Percentiles rank a stretch among this genome's conserved stretches.
These are phyloP conservation scores for Thymus mandschuricus DNA, from an alignment of 257 asterid genomes.

Conservation along the genomic window DNA sequence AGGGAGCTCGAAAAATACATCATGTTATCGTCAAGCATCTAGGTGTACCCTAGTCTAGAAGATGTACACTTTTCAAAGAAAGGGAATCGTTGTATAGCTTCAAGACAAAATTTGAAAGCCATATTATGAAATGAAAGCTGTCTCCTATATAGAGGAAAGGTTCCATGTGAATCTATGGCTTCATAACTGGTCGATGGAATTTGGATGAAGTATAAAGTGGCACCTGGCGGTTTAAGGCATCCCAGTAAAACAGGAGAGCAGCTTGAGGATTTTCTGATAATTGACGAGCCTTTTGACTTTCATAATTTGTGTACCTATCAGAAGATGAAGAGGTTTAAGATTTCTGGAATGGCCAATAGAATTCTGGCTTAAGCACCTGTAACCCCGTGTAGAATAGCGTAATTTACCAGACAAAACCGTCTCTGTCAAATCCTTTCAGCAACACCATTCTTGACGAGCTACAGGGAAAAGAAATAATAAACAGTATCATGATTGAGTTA, in stretches of 20 bases:
- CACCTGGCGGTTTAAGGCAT: constrained; percentile 77
- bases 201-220: constrained; percentile 23
- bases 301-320: constrained; percentile 76
- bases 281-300: constrained; percentile 71
- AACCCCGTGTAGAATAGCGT: constrained; percentile 30
- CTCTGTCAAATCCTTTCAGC: constrained; percentile 68
- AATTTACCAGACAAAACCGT: constrained; percentile 76
- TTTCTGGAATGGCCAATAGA: constrained; percentile 18
- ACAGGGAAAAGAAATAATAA: constrained; percentile 32
- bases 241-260: constrained; percentile 79
- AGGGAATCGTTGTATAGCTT: constrained; percentile 8
- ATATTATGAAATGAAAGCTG: constrained; percentile 3
- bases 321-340: constrained; percentile 30
- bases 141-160: constrained; percentile 13
- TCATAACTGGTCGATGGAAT: constrained; percentile 2
- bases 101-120: constrained; percentile 7
- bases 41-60: constrained; percentile 21
- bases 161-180: constrained; percentile 14
- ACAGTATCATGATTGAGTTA: constrained; percentile 11
- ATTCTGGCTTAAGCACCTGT: constrained; percentile 19
- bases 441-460: constrained; percentile 80
- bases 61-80: background rate
- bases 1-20: constrained; percentile 23
- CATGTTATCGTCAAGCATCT: constrained; percentile 13
- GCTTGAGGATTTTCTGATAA: constrained; percentile 74